Conservation (phyloP, 495 filamentous ascomycete genomes). For the Aspergillus heteromorphus region DNA sequence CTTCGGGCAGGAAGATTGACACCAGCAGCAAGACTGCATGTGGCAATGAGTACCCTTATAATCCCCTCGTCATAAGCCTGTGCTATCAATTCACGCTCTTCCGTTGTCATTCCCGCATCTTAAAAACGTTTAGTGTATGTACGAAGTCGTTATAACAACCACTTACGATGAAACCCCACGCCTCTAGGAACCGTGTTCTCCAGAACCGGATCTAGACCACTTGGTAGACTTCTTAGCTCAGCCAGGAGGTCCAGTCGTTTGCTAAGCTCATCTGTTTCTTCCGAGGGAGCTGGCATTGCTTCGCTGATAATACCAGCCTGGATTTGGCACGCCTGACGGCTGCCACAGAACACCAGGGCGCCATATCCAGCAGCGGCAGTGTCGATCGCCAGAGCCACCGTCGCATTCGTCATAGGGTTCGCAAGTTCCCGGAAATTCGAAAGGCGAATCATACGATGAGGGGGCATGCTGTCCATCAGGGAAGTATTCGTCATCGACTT, state of each 20-base stretch:
- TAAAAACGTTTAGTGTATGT: constrained; percentile 1
- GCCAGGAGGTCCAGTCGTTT: constrained; percentile 61
- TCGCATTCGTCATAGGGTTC: constrained; percentile 61
- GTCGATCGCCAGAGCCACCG: constrained; percentile 63
- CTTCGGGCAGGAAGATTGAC: constrained; percentile 73
- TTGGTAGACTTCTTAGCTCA: constrained; percentile 60
- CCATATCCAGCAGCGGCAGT: constrained; percentile 64
- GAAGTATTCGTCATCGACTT: constrained; percentile 29
- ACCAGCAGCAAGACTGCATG: constrained; percentile 78
- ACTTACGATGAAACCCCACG: constrained; percentile 71
- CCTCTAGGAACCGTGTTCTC: constrained; percentile 60
- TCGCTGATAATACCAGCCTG: constrained; percentile 60
- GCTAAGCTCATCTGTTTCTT: constrained; percentile 45
- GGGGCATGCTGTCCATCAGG: constrained; percentile 30
- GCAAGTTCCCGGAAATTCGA: constrained; percentile 56
- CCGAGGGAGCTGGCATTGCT: constrained; percentile 46
- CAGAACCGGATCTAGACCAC: constrained; percentile 63
- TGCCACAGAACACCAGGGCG: constrained; percentile 71
- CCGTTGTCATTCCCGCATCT: constrained; percentile 73
- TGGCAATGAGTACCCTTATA: constrained; percentile 71
- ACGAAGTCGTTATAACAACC: background rate
- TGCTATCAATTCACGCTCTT: constrained; percentile 73
- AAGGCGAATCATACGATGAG: constrained; percentile 46
- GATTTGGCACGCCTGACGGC: constrained; percentile 59
- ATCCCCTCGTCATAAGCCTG: constrained; percentile 66